Conservation (phyloP, 768 basidiomycete species). For the Mycena vulgaris region DNA sequence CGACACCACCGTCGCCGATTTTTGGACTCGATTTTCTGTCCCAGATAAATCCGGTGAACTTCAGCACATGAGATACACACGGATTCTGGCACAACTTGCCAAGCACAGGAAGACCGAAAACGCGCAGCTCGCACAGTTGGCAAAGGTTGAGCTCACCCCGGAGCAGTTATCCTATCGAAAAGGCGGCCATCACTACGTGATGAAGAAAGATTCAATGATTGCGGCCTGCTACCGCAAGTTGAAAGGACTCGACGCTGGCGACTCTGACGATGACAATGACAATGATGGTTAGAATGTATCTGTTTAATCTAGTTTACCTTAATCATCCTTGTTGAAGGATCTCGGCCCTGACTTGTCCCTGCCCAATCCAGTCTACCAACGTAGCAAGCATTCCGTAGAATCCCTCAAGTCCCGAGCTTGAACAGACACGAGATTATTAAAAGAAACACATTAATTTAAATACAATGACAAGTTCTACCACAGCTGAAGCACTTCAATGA, state of each 20-base stretch:
- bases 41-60: not conserved
- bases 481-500: constrained; percentile 45
- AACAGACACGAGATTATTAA: not conserved
- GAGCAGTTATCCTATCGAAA: constrained; percentile 23
- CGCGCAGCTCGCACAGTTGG: not conserved
- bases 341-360: no score
- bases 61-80: constrained; percentile 9
- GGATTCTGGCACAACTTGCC: not conserved
- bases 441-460: not conserved
- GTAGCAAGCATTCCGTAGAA: no score
- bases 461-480: constrained; percentile 31
- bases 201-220: constrained; percentile 9
- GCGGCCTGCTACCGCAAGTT: constrained; percentile 10
- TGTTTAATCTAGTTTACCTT: not conserved
- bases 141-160: not conserved
- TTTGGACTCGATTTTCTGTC: not conserved
- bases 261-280: not conserved
- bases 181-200: not conserved
- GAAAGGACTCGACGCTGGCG: not conserved
- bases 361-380: no score
- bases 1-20: constrained; percentile 1
- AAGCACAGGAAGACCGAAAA: not conserved
- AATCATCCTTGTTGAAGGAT: no score
- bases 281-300: not conserved
- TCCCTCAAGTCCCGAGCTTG: no score